These are phyloP conservation scores for Rhamnella rubrinervis DNA, from an alignment of 331 rosid genomes.

Conservation along the genomic window DNA sequence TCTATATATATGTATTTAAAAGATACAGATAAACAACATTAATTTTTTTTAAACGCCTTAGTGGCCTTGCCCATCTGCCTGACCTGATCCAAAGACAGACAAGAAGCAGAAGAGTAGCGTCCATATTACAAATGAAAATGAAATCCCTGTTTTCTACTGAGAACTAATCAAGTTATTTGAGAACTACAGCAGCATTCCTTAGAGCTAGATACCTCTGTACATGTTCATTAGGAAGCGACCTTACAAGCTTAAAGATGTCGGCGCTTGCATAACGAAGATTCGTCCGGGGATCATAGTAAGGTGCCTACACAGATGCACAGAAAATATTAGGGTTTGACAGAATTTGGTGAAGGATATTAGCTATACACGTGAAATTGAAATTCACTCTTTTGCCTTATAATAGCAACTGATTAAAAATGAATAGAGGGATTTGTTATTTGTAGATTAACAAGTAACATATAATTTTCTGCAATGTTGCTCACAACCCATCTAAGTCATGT, in stretches of 20 bases:
- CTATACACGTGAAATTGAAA: background rate
- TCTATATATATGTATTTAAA: no score
- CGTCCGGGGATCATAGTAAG: conserved; percentile 84
- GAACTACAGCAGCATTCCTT: conserved; percentile 81
- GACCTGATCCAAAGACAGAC: no score
- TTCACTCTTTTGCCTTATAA: background rate
- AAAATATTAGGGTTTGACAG: conserved; percentile 15
- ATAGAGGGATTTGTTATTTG: background rate
- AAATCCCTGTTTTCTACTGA: no score
- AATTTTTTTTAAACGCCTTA: no score
- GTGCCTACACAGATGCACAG: conserved; percentile 62
- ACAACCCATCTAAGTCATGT: no score
- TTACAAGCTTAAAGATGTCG: conserved; percentile 71
- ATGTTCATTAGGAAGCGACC: conserved; percentile 82
- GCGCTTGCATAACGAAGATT: conserved; percentile 79
- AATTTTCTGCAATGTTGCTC: no score
- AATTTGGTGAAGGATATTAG: background rate
- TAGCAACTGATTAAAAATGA: background rate
- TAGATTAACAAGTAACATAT: no score
- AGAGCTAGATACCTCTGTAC: conserved; percentile 81
- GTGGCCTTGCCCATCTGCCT: no score
- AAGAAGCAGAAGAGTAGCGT: no score
- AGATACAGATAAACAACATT: no score
- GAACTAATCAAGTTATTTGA: conserved; percentile 21
- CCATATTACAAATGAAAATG: no score